Base-by-base conservation (phyloP, 768 basidiomycete species). In the Porphyrellus cyaneotinctus region DNA sequence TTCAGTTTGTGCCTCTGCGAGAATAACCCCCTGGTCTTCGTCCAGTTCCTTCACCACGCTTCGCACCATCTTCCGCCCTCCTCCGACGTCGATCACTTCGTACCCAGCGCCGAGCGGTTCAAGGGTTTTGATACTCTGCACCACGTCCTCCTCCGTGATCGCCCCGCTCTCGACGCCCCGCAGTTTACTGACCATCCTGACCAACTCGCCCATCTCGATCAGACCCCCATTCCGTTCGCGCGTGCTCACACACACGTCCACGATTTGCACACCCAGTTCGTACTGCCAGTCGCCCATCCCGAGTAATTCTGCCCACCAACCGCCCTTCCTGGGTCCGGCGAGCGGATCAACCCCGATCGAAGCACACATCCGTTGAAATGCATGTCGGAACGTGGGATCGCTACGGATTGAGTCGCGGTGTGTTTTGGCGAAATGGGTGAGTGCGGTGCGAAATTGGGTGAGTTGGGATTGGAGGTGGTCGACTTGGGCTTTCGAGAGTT, bases 321-420 rank as follows among this genome's bases (percentile, higher is more conserved):
- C 91, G 33, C 89, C 90, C 62, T 84, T 84, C 37, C 87, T 74
- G 1, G 90, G 88, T 0, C 91, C 92, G 2, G 90, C 87, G 20
- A 97, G 81, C 2, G 95, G 95, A 67, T 98, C 97, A 22, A 99
- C 92, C 30, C 93, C 93, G 51, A 99, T 90, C 15, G 87, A 85
- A 2, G 88, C 81, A 66, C 97, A 99, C 92, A 99, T 97, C 53
- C 91, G 87, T 59, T 94, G 91, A 71, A 98, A 98, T 18, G 84
- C 87, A 76, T 87, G 88, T 5, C 97, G 80, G 68, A 99, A 95
- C 4, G 80, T 78, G 2, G 95, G 92, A 59, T 95, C 88, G 46
- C 76, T 75, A 52, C 83, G 81, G 64, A 99, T 97, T 51, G 87
- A 82, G 38, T 87, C 82, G 45, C 91, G 85, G 68, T 97, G 94